Base-by-base conservation (phyloP, 2,329 filamentous ascomycete genomes). In the Emydomyces testavorans region DNA sequence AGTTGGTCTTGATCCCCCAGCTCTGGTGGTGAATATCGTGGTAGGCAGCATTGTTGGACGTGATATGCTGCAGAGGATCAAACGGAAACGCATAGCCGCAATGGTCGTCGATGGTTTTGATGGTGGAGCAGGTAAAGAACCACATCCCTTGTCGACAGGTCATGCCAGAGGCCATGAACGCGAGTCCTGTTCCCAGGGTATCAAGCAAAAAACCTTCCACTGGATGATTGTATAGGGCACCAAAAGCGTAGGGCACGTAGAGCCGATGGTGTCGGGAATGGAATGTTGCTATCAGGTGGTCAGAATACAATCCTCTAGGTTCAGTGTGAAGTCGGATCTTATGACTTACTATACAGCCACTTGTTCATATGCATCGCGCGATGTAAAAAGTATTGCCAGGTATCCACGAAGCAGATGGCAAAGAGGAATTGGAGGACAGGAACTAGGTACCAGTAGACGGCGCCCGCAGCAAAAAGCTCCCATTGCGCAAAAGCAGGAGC, bases 21-120 rank as follows among this genome's bases (percentile, higher is more conserved):
- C 85, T 93, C 69, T 98, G 92, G 69, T 98, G 92, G 68, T 98
- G 92, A 50, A 98, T 90, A 62, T 98, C 92, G 62, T 98, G 92
- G 67, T 96, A 98, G 29, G 82, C 83, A 21, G 92, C 90, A 58
- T 96, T 95, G 73, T 98, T 96, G 64, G 84, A 84, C 37, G 89
- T 94, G 52, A 96, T 75, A 62, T 83, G 81, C 73, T 95, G 89
- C 46, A 96, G 73, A 1, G 90, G 90, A 65, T 98, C 92, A 79
- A 84, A 96, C 1, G 92, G 92, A 52, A 98, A 82, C n/a, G 80
- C 75, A 62, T 96, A 98, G 54, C 92, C 92, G 66, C 90, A 95
- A 70, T 98, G 92, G 62, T 98, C 92, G 61, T 95, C 89, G 21
- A 96, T 87, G 0, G 92, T 96, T 74, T 98, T 98, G 72, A 95